These are phyloP conservation scores for Biscogniauxia mediterranea DNA, from an alignment of 2,329 filamentous ascomycete genomes.

Conservation along the genomic window DNA sequence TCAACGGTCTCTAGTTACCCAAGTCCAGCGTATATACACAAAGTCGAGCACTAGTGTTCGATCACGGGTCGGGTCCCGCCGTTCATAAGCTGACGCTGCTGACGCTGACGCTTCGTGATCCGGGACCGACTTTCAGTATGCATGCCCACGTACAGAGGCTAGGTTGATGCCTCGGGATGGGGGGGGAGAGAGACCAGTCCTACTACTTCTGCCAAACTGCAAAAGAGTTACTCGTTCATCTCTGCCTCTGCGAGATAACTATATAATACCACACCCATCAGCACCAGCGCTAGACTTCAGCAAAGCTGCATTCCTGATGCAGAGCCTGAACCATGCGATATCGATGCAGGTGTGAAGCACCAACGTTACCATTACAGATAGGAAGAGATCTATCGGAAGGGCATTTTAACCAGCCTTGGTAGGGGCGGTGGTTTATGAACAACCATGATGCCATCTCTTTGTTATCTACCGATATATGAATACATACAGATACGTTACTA, in stretches of 20 bases:
- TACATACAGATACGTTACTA: not conserved
- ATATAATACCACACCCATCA: not conserved
- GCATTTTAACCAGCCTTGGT: not conserved
- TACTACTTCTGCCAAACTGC: not conserved
- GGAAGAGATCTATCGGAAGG: not conserved
- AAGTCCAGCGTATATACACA: not conserved
- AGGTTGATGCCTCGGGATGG: too few relatives aligned
- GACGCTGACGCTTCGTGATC: conserved; percentile 1
- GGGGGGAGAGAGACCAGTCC: too few relatives aligned
- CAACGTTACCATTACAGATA: not conserved
- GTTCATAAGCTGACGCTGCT: conserved; percentile 10
- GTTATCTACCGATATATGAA: not conserved
- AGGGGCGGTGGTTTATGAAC: too few relatives aligned
- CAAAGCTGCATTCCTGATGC: not conserved
- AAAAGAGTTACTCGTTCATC: not conserved
- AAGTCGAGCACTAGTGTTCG: not conserved
- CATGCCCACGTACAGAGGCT: not conserved
- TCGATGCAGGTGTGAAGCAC: not conserved
- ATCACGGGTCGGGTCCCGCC: not conserved
- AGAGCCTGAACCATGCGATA: not conserved
- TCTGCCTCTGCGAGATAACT: not conserved
- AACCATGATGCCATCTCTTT: not conserved
- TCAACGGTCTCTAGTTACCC: not conserved
- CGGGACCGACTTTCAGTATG: not conserved
- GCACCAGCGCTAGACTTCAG: not conserved